Percentiles rank a stretch among this genome's conserved stretches.
Evolutionary conservation across 352 stramenopile genomes (phyloP).

Genomic region (Pythium pectinolyticum): DNA sequence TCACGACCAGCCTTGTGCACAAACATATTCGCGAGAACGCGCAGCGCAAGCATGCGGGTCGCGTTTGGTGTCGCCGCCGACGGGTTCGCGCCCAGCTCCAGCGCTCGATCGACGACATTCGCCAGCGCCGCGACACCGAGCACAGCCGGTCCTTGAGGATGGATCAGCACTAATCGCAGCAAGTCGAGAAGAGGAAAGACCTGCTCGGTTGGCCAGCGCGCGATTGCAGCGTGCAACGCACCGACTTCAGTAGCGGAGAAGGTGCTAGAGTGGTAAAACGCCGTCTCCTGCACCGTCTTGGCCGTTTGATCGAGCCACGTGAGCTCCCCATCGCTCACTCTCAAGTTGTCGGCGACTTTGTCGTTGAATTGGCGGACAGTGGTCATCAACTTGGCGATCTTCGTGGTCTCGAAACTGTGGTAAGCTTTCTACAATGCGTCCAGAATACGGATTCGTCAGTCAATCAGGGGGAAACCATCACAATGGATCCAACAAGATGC

Average conservation of each 20-base stretch:
- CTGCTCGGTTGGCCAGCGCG: conserved; percentile 64
- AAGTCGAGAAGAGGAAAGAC: conserved; percentile 93
- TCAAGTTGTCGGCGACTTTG: conserved; percentile 48
- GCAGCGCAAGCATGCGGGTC: conserved; percentile 71
- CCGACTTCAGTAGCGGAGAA: conserved; percentile 67
- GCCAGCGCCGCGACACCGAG: conserved; percentile 40
- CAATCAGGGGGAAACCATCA: background rate
- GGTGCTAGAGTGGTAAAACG: conserved; percentile 91
- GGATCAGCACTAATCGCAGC: conserved; percentile 84
- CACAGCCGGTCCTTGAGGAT: conserved; percentile 74
- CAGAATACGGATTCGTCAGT: too few species aligned
- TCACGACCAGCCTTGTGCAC: conserved; percentile 46
- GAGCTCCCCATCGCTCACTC: conserved; percentile 53
- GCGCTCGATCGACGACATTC: conserved; percentile 34
- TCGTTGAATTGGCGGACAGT: conserved; percentile 92
- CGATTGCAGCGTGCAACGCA: conserved; percentile 60
- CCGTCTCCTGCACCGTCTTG: conserved; percentile 73
- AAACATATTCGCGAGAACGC: conserved; percentile 81
- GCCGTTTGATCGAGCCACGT: conserved; percentile 59
- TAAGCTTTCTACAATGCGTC: conserved; percentile 80
- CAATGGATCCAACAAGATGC: background rate
- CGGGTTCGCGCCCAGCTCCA: conserved; percentile 33
- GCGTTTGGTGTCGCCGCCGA: conserved; percentile 50
- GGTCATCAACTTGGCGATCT: conserved; percentile 90
- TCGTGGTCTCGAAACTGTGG: conserved; percentile 92